phyloP scores from a whole-genome alignment of 2,329 filamentous ascomycete genomes.

The Exophiala xenobiotica region DNA sequence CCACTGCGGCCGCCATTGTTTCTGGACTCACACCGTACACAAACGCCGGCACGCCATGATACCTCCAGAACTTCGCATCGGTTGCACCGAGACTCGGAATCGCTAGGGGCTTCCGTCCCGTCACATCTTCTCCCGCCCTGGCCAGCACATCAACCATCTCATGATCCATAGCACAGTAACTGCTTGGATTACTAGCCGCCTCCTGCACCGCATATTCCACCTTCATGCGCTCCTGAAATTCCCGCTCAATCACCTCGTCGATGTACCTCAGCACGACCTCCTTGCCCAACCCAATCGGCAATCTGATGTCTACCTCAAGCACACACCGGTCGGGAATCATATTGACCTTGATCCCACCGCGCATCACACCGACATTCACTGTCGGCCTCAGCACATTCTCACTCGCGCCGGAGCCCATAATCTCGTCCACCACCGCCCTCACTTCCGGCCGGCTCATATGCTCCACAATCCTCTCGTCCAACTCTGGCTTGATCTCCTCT shows the following conservation, averaged over 20 bases:
- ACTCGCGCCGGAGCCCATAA: conserved; percentile 40
- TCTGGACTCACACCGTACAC: conserved; percentile 37
- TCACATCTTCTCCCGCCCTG: conserved; percentile 32
- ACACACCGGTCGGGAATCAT: conserved; percentile 41
- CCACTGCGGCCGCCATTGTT: conserved; percentile 21
- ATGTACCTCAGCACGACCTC: conserved; percentile 34
- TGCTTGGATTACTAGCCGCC: conserved; percentile 38
- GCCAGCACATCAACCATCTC: conserved; percentile 35
- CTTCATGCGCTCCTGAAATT: conserved; percentile 30
- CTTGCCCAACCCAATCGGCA: conserved; percentile 41
- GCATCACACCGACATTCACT: conserved; percentile 44
- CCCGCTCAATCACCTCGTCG: conserved; percentile 29
- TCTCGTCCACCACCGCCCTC: conserved; percentile 35
- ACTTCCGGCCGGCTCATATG: conserved; percentile 37
- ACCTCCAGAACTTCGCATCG: conserved; percentile 44
- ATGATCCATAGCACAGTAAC: conserved; percentile 36
- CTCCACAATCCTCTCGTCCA: conserved; percentile 32
- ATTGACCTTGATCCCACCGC: conserved; percentile 45
- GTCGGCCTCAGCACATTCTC: conserved; percentile 38
- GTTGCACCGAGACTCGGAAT: conserved; percentile 43
- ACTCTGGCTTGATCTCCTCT: conserved; percentile 33
- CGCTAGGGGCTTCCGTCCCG: conserved; percentile 33
- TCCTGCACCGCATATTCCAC: conserved; percentile 35
- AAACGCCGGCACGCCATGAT: conserved; percentile 40
- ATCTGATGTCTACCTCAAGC: conserved; percentile 43